Evolutionary conservation across 1,139 yeast genomes (phyloP).

Genomic region (Pichia sp.): DNA sequence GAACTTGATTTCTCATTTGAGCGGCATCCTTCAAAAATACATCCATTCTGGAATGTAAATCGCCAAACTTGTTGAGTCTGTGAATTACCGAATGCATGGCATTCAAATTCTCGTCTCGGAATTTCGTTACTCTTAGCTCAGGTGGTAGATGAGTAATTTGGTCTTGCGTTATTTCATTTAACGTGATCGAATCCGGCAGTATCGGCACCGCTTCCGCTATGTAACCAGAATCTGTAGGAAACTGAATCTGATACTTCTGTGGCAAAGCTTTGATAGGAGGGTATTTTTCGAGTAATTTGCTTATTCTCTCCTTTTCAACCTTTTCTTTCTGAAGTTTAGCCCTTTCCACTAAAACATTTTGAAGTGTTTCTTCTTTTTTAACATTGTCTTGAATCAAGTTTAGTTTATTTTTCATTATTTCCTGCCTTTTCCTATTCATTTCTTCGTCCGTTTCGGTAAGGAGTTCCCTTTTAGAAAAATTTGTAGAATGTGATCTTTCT

Average conservation of each 20-base stretch:
- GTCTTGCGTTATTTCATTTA: conserved; percentile 15
- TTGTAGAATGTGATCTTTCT: background rate
- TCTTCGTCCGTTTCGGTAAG: background rate
- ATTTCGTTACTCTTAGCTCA: conserved; percentile 1
- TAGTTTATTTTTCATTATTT: conserved; percentile 8
- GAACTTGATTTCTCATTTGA: conserved; percentile 9
- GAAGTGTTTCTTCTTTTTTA: conserved; percentile 3
- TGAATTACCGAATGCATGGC: conserved; percentile 13
- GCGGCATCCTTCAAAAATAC: conserved; percentile 10
- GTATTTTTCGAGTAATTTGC: conserved; percentile 11
- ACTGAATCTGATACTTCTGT: conserved; percentile 16
- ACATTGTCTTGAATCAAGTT: conserved; percentile 4
- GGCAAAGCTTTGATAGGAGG: conserved; percentile 18
- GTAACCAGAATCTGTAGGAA: conserved; percentile 4
- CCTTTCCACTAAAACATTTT: background rate
- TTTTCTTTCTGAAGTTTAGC: conserved; percentile 3
- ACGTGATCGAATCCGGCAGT: conserved; percentile 11
- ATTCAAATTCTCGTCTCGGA: conserved; percentile 7
- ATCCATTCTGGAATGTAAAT: conserved; percentile 12
- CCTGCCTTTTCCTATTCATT: conserved; percentile 11
- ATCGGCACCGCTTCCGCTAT: conserved; percentile 4
- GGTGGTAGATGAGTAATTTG: background rate
- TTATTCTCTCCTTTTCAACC: conserved; percentile 7
- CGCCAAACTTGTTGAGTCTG: conserved; percentile 14
- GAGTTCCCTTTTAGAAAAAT: background rate